Conservation (phyloP, 2,329 filamentous ascomycete species). For the Penicillium sp. region DNA sequence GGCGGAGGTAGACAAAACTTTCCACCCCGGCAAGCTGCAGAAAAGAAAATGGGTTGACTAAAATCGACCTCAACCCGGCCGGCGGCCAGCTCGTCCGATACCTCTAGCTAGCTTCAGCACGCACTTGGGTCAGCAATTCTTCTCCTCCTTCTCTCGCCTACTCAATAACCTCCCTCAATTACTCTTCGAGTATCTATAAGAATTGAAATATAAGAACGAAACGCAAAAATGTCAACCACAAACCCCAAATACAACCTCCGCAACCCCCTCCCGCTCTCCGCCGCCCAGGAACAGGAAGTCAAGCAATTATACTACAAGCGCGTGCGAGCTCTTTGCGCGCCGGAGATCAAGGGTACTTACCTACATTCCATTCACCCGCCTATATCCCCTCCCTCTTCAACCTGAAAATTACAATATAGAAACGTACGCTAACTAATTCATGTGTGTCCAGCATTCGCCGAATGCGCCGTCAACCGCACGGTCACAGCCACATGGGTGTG, state of each 20-base stretch:
- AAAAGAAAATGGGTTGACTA: not conserved
- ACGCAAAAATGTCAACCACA: slow-evolving; percentile 4
- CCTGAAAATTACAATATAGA: not conserved
- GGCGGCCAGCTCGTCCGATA: not conserved
- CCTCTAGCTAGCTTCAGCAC: slow-evolving; percentile 1
- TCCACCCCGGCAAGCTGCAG: not conserved
- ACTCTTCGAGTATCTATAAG: not conserved
- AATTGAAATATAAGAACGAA: slow-evolving; percentile 11
- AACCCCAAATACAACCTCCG: slow-evolving; percentile 50
- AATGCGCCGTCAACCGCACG: slow-evolving; percentile 84
- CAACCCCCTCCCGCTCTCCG: slow-evolving; percentile 82
- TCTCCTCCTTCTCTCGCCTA: not conserved
- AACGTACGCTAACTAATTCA: not conserved
- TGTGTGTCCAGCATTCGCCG: slow-evolving; percentile 74
- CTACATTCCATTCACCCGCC: not conserved
- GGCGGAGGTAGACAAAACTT: not conserved
- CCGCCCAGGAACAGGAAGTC: slow-evolving; percentile 80
- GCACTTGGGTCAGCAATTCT: not conserved
- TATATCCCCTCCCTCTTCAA: not conserved
- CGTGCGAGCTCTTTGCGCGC: slow-evolving; percentile 75
- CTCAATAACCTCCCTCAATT: not conserved
- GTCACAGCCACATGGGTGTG: slow-evolving; percentile 88
- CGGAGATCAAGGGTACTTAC: slow-evolving; percentile 73
- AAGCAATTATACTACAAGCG: slow-evolving; percentile 79
- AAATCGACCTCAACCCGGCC: not conserved